Percentiles rank a stretch among this genome's conserved stretches.
Evolutionary conservation across 371 early-diverging fungal species (phyloP).

Genomic region (Mucor circinelloides): DNA sequence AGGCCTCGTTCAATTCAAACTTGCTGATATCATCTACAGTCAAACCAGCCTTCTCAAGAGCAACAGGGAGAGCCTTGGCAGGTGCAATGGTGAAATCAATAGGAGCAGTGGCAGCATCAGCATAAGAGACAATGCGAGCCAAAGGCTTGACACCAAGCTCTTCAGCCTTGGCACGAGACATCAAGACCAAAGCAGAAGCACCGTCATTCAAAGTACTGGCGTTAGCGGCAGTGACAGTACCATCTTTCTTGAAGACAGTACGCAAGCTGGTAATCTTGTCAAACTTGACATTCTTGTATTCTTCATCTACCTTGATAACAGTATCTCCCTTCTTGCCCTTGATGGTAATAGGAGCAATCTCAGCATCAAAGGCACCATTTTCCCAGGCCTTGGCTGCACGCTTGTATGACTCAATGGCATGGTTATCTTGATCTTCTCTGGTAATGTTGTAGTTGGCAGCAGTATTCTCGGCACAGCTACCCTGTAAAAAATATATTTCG

Average conservation of each 20-base stretch:
- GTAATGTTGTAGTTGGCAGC: slow-evolving; percentile 82
- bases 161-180: slow-evolving; percentile 76
- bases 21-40: slow-evolving; percentile 73
- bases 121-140: slow-evolving; percentile 77
- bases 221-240: slow-evolving; percentile 95
- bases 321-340: slow-evolving; percentile 76
- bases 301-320: slow-evolving; percentile 83
- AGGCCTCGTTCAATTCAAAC: slow-evolving; percentile 96
- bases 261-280: slow-evolving; percentile 60
- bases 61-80: slow-evolving; percentile 88
- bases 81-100: slow-evolving; percentile 95
- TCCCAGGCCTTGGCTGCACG: slow-evolving; percentile 87
- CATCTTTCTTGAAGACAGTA: slow-evolving; percentile 68
- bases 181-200: slow-evolving; percentile 92
- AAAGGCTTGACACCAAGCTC: slow-evolving; percentile 82
- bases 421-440: slow-evolving; percentile 89
- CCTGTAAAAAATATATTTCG: slow-evolving; percentile 59
- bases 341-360: slow-evolving; percentile 87
- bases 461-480: slow-evolving; percentile 91
- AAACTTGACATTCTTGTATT: slow-evolving; percentile 78
- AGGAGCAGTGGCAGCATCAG: slow-evolving; percentile 86
- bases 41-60: slow-evolving; percentile 78
- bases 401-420: slow-evolving; percentile 84
- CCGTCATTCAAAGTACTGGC: slow-evolving; percentile 95
- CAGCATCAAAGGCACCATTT: slow-evolving; percentile 73